Evolutionary conservation across 2,329 filamentous ascomycete species (phyloP), one percentile per base, ranked within the genome.

Genomic region (Parascedosporium putredinis): DNA sequence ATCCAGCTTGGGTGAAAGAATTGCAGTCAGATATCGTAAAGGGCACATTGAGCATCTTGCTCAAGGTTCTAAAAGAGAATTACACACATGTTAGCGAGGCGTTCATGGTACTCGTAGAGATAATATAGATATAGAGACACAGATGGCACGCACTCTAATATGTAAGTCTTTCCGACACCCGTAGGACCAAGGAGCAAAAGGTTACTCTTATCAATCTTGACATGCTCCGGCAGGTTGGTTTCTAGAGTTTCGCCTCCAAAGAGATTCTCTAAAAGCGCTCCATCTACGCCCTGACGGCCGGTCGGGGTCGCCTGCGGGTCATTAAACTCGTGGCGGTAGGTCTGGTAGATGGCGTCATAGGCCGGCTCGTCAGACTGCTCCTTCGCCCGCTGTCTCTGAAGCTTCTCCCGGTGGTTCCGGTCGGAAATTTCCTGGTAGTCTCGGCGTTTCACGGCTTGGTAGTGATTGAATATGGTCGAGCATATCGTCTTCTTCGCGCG

Each of bases 21-120:
- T 93, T 96, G 65, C 91, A 97, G 66, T 97, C 91, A 53, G 88
- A 91, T 66, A 95, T 95, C 54, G 87, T 89, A 61, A 96, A 95
- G 0, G 93, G 93, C 0, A 97, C 89, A 53, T 93, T 91, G n/a
- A 98, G 78, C 48, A 93, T 84, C 60, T 89, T 84, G 57, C 91
- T 93, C 34, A 97, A 71, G 0, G 91, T 97, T 66, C 90, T 94
- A 49, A 2, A 2, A n/a, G 58, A 34, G 34, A 10, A n/a, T n/a
- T n/a, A n/a, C 14, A 14, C 33, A 18, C 33, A 36, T 47, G 34
- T 65, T 31, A 63, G 57, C 52, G n/a, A 24, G 16, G 34, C 18
- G 10, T 36, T 10, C 20, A 36, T 31, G 27, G 27, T n/a, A n/a
- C n/a, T n/a, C n/a, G n/a, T n/a, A n/a, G n/a, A n/a, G n/a, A n/a